Conservation (phyloP, 2,329 filamentous ascomycete genomes). For the Zelopaecilomyces penicillatus region DNA sequence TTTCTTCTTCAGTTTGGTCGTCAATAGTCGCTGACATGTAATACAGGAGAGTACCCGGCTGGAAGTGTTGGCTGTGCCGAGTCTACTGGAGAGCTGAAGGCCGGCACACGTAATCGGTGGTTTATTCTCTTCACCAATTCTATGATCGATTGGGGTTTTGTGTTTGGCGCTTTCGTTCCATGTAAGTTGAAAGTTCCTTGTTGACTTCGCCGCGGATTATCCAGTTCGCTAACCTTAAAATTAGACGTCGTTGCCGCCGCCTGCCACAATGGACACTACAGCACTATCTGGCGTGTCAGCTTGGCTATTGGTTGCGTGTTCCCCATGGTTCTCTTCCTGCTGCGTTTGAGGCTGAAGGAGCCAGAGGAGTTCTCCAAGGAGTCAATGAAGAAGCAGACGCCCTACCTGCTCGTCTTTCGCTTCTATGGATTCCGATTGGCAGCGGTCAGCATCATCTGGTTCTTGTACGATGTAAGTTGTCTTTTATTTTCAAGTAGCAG, state of each 20-base stretch:
- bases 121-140: conserved; percentile 86
- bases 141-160: conserved; percentile 78
- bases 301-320: conserved; percentile 74
- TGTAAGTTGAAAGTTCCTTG: conserved; percentile 21
- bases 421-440: conserved; percentile 70
- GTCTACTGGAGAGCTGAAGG: conserved; percentile 71
- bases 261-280: conserved; percentile 52
- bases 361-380: conserved; percentile 68
- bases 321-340: conserved; percentile 59
- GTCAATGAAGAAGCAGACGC: conserved; percentile 55
- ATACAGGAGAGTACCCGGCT: conserved; percentile 62
- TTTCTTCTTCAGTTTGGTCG: background rate
- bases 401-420: conserved; percentile 45
- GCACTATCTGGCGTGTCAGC: conserved; percentile 73
- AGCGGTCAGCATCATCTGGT: conserved; percentile 70
- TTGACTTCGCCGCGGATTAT: no score
- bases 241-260: conserved; percentile 45
- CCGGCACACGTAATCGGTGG: conserved; percentile 78
- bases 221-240: no score
- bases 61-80: conserved; percentile 80
- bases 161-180: conserved; percentile 70
- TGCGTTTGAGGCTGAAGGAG: conserved; percentile 67
- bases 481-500: background rate
- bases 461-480: conserved; percentile 61
- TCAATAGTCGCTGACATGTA: background rate